phyloP scores from a whole-genome alignment of 495 filamentous ascomycete genomes.

The Penicillium tannophilum region DNA sequence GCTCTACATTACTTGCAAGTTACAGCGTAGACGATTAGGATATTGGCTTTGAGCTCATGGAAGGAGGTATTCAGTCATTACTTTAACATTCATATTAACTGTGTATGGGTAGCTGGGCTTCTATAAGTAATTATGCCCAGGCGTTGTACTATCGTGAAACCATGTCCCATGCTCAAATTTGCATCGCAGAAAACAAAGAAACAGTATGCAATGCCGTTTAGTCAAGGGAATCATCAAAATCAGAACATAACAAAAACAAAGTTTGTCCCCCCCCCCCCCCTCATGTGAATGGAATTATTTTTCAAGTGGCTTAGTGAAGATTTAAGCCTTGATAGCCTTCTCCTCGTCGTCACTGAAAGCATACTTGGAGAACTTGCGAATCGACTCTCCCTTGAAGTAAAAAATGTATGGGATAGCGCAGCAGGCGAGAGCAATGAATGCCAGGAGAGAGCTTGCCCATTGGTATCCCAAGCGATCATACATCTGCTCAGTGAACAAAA shows the following conservation, averaged over 20 bases:
- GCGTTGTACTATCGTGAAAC: not conserved
- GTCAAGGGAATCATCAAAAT: not conserved
- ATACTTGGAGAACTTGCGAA: conserved; percentile 64
- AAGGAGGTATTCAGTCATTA: conserved; percentile 6
- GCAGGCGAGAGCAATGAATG: conserved; percentile 70
- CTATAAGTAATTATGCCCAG: not conserved
- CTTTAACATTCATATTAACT: too few species aligned
- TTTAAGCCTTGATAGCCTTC: conserved; percentile 30
- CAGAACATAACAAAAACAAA: not conserved
- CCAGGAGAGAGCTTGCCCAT: conserved; percentile 73
- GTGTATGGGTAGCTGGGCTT: not conserved
- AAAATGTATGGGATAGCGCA: conserved; percentile 78
- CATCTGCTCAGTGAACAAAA: conserved; percentile 83
- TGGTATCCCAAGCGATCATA: conserved; percentile 69
- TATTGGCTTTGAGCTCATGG: too few species aligned
- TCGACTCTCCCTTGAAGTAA: conserved; percentile 70
- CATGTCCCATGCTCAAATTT: not conserved
- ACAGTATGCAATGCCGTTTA: not conserved
- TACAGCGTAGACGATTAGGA: too few species aligned
- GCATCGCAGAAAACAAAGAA: not conserved
- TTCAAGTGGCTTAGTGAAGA: not conserved
- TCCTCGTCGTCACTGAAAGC: conserved; percentile 63
- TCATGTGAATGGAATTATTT: not conserved
- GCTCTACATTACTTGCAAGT: conserved; percentile 14
- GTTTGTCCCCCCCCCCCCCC: too few species aligned